Evolutionary conservation across 2,329 filamentous ascomycete genomes (phyloP).

Genomic region (Mariannaea sp.): DNA sequence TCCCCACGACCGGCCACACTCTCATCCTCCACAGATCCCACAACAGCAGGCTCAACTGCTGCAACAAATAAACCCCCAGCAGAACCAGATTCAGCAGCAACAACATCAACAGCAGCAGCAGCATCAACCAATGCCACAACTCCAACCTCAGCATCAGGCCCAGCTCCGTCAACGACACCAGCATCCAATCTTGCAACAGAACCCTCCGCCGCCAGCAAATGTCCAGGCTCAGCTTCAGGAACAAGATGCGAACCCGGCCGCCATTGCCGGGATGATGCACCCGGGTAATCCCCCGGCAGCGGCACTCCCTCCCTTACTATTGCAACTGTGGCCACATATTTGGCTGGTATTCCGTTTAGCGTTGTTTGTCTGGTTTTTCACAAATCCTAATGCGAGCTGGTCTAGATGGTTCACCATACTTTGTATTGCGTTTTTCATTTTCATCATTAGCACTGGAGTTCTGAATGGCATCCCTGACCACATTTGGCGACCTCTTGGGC

Average conservation of each 20-base stretch:
- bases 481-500: constrained; percentile 60
- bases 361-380: constrained; percentile 69
- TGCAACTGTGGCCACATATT: constrained; percentile 60
- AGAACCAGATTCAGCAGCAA: constrained; percentile 17
- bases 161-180: constrained; percentile 25
- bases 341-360: constrained; percentile 64
- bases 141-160: constrained; percentile 7
- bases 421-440: constrained; percentile 58
- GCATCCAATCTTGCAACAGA: constrained; percentile 27
- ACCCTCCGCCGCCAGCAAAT: constrained; percentile 28
- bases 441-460: constrained; percentile 64
- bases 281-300: constrained; percentile 47
- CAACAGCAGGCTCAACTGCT: constrained; percentile 25
- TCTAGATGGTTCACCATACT: constrained; percentile 62
- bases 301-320: constrained; percentile 41
- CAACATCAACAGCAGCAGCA: constrained; percentile 26
- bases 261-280: constrained; percentile 37
- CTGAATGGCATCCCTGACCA: constrained; percentile 61
- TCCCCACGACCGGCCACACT: constrained; percentile 29
- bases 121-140: constrained; percentile 10
- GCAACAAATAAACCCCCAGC: constrained; percentile 18
- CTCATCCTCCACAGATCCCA: constrained; percentile 10
- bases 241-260: constrained; percentile 31
- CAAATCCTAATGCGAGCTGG: constrained; percentile 62
- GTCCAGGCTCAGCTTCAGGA: constrained; percentile 23